Percentiles rank a stretch among this genome's conserved stretches.
Evolutionary conservation across 2,329 filamentous ascomycete species (phyloP).

Genomic region (Ophiocordyceps unilateralis): DNA sequence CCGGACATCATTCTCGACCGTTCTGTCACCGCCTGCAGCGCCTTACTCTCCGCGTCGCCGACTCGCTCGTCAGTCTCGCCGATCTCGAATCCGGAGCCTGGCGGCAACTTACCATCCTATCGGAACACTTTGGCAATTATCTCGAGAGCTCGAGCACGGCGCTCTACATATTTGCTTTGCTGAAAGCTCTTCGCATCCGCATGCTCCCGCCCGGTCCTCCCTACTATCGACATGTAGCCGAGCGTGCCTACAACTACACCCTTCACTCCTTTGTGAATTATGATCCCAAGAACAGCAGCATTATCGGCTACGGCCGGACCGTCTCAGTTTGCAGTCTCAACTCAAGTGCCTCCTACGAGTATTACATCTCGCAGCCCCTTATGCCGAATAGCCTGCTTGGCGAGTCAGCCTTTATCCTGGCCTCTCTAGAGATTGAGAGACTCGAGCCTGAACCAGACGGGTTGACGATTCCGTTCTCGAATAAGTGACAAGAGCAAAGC

Average conservation of each 20-base stretch:
- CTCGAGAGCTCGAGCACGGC: constrained; percentile 41
- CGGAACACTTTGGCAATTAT: constrained; percentile 36
- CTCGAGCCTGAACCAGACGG: background rate
- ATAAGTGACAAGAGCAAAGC: too few species aligned
- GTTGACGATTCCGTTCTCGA: too few species aligned
- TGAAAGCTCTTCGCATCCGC: constrained; percentile 5
- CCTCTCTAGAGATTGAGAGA: constrained; percentile 18
- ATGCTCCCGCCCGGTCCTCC: constrained; percentile 1
- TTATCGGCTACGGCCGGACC: constrained; percentile 21
- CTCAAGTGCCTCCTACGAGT: constrained; percentile 22
- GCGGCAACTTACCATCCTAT: constrained; percentile 35
- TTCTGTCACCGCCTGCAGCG: constrained; percentile 7
- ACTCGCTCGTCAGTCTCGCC: constrained; percentile 16
- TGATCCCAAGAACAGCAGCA: constrained; percentile 16
- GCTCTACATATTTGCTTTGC: constrained; percentile 32
- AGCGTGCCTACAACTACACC: constrained; percentile 16
- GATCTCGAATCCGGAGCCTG: constrained; percentile 30
- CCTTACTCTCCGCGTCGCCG: background rate
- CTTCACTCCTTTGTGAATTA: constrained; percentile 24
- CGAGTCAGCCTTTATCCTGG: constrained; percentile 18
- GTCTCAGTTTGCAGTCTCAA: constrained; percentile 23
- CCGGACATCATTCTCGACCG: background rate
- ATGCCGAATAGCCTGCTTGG: constrained; percentile 20
- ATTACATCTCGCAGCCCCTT: constrained; percentile 18
- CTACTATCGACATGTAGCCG: constrained; percentile 7